Percentiles rank a stretch among this genome's conserved stretches.
These are phyloP conservation scores for Ophiostoma tasmaniense DNA, from an alignment of 2,329 filamentous ascomycete genomes.

Conservation along the genomic window DNA sequence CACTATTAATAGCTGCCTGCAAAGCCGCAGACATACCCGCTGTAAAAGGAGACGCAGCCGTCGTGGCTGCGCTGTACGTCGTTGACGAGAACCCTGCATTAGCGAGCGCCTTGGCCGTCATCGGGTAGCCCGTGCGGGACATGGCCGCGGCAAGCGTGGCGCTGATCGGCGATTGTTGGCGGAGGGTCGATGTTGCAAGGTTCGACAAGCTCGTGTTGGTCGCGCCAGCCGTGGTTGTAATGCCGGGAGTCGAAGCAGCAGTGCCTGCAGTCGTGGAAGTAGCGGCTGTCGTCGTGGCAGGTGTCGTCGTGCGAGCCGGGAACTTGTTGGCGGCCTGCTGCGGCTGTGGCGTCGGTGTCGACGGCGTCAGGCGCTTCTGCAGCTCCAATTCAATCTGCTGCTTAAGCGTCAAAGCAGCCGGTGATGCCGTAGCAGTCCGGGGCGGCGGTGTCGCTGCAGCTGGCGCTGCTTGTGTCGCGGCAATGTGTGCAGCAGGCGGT, in stretches of 20 bases:
- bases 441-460: not conserved
- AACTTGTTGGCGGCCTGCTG: not conserved
- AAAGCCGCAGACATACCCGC: slow-evolving; percentile 15
- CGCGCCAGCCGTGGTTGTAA: not conserved
- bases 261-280: not conserved
- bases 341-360: not conserved
- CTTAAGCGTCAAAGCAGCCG: not conserved
- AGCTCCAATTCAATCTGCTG: slow-evolving; percentile 4
- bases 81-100: not conserved
- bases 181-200: not conserved
- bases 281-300: not conserved
- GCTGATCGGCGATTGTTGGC: slow-evolving; percentile 2
- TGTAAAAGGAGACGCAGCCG: slow-evolving; percentile 9
- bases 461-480: not conserved
- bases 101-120: slow-evolving; percentile 1
- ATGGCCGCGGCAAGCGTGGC: slow-evolving; percentile 2
- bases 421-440: not conserved
- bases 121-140: not conserved
- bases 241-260: not conserved
- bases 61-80: slow-evolving; percentile 4
- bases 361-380: not conserved
- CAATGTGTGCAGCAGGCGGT: not conserved
- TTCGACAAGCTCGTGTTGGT: not conserved
- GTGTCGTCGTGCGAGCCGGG: not conserved
- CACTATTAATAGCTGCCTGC: slow-evolving; percentile 14